phyloP scores from a whole-genome alignment of 257 asterid species.

The Nemophila menziesii region DNA sequence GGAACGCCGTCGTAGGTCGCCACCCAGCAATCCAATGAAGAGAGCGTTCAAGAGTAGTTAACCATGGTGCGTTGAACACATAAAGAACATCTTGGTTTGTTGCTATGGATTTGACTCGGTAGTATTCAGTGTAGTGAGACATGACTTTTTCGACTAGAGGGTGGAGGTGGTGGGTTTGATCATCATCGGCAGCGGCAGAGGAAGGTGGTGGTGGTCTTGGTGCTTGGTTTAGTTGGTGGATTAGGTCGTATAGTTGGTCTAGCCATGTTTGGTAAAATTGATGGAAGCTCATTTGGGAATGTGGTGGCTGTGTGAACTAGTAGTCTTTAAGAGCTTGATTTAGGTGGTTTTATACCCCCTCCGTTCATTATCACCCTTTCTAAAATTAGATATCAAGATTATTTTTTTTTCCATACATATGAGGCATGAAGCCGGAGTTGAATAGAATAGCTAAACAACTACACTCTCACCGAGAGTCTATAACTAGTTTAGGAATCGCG shows the following conservation, averaged over 20 bases:
- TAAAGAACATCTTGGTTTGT: constrained; percentile 34
- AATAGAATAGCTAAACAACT: no score
- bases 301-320: no score
- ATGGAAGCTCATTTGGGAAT: constrained; percentile 30
- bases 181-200: no score
- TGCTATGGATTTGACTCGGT: constrained; percentile 33
- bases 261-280: constrained; percentile 45
- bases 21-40: constrained; percentile 83
- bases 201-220: constrained; percentile 31
- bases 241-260: constrained; percentile 31
- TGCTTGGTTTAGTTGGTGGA: constrained; percentile 29
- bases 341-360: no score
- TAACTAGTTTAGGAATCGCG: no score
- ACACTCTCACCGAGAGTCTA: no score
- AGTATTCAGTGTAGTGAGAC: constrained; percentile 46
- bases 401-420: no score
- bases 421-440: no score
- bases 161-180: constrained; percentile 18
- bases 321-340: no score
- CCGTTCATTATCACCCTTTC: no score
- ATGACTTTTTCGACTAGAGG: constrained; percentile 30
- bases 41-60: constrained; percentile 49
- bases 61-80: constrained; percentile 51
- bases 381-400: no score
- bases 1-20: constrained; percentile 87